Base-by-base conservation (phyloP, 208 protist genomes). In the Trypanosoma boissoni region DNA sequence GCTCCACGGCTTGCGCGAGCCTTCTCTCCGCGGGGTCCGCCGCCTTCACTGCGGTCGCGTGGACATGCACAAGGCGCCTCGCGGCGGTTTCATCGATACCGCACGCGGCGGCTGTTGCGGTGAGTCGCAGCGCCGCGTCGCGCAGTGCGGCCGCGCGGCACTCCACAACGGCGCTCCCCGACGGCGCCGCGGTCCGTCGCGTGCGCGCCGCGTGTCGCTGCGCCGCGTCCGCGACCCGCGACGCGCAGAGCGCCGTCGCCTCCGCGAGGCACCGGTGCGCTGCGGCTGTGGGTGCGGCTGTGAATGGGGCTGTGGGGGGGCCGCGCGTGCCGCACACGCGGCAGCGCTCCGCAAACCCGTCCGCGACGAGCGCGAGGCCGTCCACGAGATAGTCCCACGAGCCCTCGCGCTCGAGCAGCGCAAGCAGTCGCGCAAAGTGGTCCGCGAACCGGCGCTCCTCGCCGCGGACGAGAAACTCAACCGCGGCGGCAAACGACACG, bases 11-110 rank as follows among this genome's bases (percentile, higher is more conserved):
- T 10, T 73, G 58, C 20, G 70, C 69, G 1, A 76, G 24, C n/a
- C 46, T 61, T 31, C n/a, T 46, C 16, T 24, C 12, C 21, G 36
- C 49, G 3, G 6, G 23, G 14, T 24, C 49, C 18, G 28, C 32
- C 20, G 37, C 58, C 42, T 71, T 76, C 3, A 83, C 28, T 8
- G 88, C 58, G 4, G 64, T 72, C 21, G 59, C 72, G 58, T 92
- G 86, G 39, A 92, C 50, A 6, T 74, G 64, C 1, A 70, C 69
- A 29, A 92, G 75, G 61, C 89, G 86, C 45, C 70, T 63, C 14
- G 72, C 49, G 0, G 65, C 75, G 42, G 66, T 74, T 12, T 64
- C 43, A 26, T 73, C 49, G 68, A 82, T 74, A 31, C 80, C 85
- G 48, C 64, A 69, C 23, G 63, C 45, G 12, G 56, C 28, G 12